These are phyloP conservation scores for Alternaria incomplexa DNA, from an alignment of 2,329 filamentous ascomycete species.

Conservation along the genomic window DNA sequence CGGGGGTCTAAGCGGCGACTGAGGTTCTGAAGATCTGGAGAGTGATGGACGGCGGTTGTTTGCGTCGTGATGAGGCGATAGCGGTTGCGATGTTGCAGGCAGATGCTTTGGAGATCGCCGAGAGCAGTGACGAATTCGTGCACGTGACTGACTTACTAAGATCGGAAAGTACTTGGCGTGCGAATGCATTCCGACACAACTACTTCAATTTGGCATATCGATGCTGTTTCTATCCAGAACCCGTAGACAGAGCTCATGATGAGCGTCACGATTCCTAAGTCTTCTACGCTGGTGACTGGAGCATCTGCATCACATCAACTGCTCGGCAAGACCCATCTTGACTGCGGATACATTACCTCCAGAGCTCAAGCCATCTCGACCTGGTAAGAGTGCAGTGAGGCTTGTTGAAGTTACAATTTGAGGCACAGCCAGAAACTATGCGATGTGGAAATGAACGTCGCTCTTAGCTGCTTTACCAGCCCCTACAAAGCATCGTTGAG, in stretches of 20 bases:
- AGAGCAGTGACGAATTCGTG: conserved; percentile 22
- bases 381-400: background rate
- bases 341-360: background rate
- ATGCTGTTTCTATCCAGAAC: background rate
- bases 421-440: background rate
- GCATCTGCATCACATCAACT: background rate
- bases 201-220: background rate
- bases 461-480: background rate
- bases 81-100: conserved; percentile 17
- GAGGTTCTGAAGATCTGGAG: background rate
- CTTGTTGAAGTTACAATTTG: background rate
- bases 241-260: background rate
- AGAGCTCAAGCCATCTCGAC: background rate
- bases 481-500: background rate
- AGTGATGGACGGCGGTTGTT: background rate
- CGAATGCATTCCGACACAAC: background rate
- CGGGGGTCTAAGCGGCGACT: background rate
- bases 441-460: background rate
- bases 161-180: background rate
- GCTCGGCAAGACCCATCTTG: background rate
- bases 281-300: background rate
- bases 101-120: conserved; percentile 17
- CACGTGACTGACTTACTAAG: conserved; percentile 22
- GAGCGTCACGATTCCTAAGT: background rate
- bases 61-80: conserved; percentile 5